Evolutionary conservation across 768 basidiomycete species (phyloP), one percentile per base, ranked within the genome.

Genomic region (Panaeolus papilionaceus): DNA sequence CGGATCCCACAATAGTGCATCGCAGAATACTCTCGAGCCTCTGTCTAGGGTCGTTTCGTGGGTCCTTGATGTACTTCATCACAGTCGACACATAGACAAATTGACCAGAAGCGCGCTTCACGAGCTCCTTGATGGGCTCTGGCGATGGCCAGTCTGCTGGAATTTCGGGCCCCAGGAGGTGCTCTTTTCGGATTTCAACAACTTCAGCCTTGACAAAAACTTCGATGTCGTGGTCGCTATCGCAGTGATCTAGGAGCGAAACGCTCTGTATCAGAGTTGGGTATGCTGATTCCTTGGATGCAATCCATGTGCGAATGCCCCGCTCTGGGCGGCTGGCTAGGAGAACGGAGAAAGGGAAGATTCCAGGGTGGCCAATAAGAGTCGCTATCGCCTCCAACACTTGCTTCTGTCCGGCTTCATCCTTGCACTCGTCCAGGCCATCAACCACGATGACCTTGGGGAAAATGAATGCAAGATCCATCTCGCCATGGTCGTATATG

Each of bases 351-450:
- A 49, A 49, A 1, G n/a, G n/a, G 7, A 49, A 23, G n/a, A 49
- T 49, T 5, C 23, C 47, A 9, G 20, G 20, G 12, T 49, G 20
- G 2, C 47, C 20, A 23, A 49, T 20, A 8, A 49, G 47, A 1
- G 20, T 49, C 4, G 47, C 47, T 0, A 49, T 23, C 8, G 20
- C 47, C 23, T 49, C 47, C 47, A 49, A 23, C 20, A 49, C 47
- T 11, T 49, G 47, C 47, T 49, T 49, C 47, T 72, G 71, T 38
- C 38, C 68, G 4, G 45, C 45, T 2, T 39, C 62, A 28, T 67
- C 64, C 0, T 62, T 26, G 20, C 69, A 71, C 64, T 73, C 67
- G 26, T 72, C 71, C 33, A 72, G 58, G 9, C 71, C 71, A 39
- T 72, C 71, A 14, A 72, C 63, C 23, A 72, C 64, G 38, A 72